Evolutionary conservation across 23 red algal species (phyloP).

Genomic region (Gracilaria vermiculophylla): DNA sequence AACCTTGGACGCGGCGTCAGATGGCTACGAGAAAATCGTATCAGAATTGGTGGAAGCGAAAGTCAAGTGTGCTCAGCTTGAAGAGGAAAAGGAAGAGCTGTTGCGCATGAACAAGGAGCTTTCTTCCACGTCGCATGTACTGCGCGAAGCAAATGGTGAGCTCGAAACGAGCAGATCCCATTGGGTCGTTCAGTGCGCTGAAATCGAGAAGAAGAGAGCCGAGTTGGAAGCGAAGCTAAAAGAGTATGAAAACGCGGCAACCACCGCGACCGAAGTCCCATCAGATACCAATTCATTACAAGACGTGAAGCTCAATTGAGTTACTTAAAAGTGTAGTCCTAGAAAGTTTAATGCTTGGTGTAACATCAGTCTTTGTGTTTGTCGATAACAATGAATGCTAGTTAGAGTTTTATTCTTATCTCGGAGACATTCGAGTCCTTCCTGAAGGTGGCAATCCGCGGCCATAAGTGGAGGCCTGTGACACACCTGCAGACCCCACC

Average conservation of each 20-base stretch:
- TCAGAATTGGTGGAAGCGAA: slow-evolving; percentile 54
- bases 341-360: background rate
- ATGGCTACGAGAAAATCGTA: slow-evolving; percentile 49
- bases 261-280: background rate
- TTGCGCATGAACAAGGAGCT: slow-evolving; percentile 36
- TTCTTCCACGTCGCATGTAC: background rate
- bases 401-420: slow-evolving; percentile 45
- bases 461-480: slow-evolving; percentile 18
- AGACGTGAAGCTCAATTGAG: slow-evolving; percentile 52
- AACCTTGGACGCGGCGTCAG: slow-evolving; percentile 35
- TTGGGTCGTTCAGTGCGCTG: slow-evolving; percentile 71
- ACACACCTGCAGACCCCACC: background rate
- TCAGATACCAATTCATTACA: slow-evolving; percentile 43
- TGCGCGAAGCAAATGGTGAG: slow-evolving; percentile 53
- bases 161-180: slow-evolving; percentile 61
- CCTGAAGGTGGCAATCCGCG: slow-evolving; percentile 47
- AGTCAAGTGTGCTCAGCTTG: slow-evolving; percentile 52
- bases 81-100: slow-evolving; percentile 70
- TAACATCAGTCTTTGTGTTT: background rate
- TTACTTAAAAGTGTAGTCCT: background rate
- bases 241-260: slow-evolving; percentile 22
- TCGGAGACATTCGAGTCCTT: slow-evolving; percentile 37
- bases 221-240: slow-evolving; percentile 47
- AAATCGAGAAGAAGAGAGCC: slow-evolving; percentile 52
- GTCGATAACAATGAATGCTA: slow-evolving; percentile 25